Base-by-base conservation (phyloP, 306 rosid genomes). In the Coriaria nepalensis region DNA sequence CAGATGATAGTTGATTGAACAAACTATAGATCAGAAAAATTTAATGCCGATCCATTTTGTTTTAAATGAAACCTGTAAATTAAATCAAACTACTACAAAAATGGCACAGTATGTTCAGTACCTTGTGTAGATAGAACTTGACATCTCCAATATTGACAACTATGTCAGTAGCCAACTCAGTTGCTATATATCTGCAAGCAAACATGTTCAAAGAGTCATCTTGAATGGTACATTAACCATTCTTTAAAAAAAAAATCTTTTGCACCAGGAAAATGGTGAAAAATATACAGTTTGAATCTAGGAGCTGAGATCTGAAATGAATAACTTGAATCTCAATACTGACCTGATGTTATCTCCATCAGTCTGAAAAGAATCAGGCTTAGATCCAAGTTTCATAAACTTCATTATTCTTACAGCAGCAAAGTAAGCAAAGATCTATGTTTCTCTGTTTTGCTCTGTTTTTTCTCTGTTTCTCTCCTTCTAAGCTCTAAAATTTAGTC, bases 331-430 rank as follows among this genome's bases (percentile, higher is more conserved):
- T 63, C 45, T 58, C 63, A 58, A 20, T 35, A 65, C 72, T 48
- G n/a, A 70, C 95, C 93, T 78, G 57, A 75, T 65, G 64, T 70
- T 80, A 42, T 75, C 82, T 8, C 78, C 95, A 40, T 85, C 93
- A 53, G 73, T 71, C 65, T 85, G 93, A 67, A 85, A 85, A 55
- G 80, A 68, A 71, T 85, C 95, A 45, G 87, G 84, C 68, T 75
- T 85, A 42, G 93, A 85, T 78, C 95, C 95, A 59, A 85, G 95
- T 69, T 85, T 85, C 95, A 85, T 85, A 64, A 85, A 85, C 81
- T 85, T 85, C 95, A 85, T 85, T 52, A 77, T 73, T 64, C 29
- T 20, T 20, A 20, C 29, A 20, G 29, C 3, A 20, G 29, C 29
- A 20, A 20, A 20, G 3, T 20, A 20, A 20, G 53, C 47, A 12